A percentile compares a stretch with the other conserved stretches of the same genome.
Evolutionary conservation across 176 grass and related monocot species (phyloP).

Genomic region (Aegilops longissima): DNA sequence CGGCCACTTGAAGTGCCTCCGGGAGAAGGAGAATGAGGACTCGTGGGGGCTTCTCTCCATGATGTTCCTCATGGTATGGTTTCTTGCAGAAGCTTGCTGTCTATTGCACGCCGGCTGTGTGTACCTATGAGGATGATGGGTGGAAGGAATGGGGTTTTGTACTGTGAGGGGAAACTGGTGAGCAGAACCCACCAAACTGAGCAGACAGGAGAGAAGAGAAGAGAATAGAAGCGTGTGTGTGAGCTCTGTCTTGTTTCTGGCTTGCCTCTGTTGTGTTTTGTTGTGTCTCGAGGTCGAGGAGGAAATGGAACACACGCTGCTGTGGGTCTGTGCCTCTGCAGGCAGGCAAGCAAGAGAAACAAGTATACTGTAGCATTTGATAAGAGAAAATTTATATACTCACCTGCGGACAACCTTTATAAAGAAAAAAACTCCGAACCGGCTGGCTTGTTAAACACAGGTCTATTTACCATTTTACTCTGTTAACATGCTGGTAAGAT

Average conservation of each 20-base stretch:
- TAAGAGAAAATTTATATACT: background rate
- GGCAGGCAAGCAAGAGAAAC: background rate
- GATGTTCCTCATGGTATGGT: slow-evolving; percentile 63
- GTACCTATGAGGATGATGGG: background rate
- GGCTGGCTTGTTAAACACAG: background rate
- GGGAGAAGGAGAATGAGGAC: slow-evolving; percentile 87
- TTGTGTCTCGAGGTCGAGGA: slow-evolving; percentile 25
- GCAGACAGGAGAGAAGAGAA: slow-evolving; percentile 33
- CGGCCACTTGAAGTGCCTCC: slow-evolving; percentile 89
- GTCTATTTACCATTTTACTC: too few relatives aligned
- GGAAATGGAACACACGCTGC: slow-evolving; percentile 38
- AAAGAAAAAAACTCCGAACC: too few relatives aligned
- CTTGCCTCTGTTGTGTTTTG: background rate
- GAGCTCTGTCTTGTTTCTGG: slow-evolving; percentile 29
- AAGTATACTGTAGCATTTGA: background rate
- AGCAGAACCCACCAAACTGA: slow-evolving; percentile 52
- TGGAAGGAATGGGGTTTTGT: slow-evolving; percentile 28
- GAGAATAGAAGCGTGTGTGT: slow-evolving; percentile 8
- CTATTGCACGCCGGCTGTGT: background rate
- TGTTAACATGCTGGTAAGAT: too few relatives aligned
- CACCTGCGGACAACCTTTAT: too few relatives aligned
- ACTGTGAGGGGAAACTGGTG: slow-evolving; percentile 37
- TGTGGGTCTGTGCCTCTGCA: slow-evolving; percentile 1
- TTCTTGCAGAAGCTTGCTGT: slow-evolving; percentile 16
- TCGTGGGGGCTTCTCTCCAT: slow-evolving; percentile 80